Evolutionary conservation across 169 alveolate genomes (phyloP).

Genomic region (Babesia bovis): DNA sequence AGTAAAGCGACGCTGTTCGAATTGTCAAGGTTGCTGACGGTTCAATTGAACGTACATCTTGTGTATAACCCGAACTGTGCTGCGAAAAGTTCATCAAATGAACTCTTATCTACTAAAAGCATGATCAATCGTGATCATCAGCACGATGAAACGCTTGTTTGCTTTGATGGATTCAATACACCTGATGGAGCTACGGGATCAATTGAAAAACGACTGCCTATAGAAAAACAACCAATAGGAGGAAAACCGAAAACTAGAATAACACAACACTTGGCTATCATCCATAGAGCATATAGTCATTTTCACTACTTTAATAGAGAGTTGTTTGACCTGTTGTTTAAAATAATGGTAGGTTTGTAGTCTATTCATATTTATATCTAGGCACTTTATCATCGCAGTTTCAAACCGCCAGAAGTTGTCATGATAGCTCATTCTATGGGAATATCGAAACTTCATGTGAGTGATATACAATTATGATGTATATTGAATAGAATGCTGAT

Average conservation of each 20-base stretch:
- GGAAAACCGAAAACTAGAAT: too few species aligned
- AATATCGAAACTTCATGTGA: slow-evolving; percentile 49
- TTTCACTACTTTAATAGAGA: slow-evolving; percentile 19
- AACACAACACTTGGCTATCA: slow-evolving; percentile 35
- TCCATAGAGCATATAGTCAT: slow-evolving; percentile 39
- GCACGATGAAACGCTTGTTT: too few species aligned
- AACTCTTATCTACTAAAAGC: too few species aligned
- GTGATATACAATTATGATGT: not conserved
- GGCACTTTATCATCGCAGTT: not conserved
- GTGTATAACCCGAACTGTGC: too few species aligned
- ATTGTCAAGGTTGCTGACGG: slow-evolving; percentile 5
- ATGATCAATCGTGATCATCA: too few species aligned
- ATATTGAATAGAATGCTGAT: slow-evolving; percentile 12
- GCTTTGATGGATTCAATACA: too few species aligned
- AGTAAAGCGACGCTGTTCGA: not conserved
- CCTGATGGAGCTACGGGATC: too few species aligned
- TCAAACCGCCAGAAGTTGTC: slow-evolving; percentile 42
- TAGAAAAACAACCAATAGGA: too few species aligned
- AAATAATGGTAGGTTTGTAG: slow-evolving; percentile 22
- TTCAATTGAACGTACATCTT: too few species aligned
- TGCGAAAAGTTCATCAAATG: too few species aligned
- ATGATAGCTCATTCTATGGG: slow-evolving; percentile 56
- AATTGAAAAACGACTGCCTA: too few species aligned
- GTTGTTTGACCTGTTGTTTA: slow-evolving; percentile 37
- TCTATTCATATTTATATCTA: not conserved